phyloP scores from a whole-genome alignment of 1,284 basidiomycete species.

The Ustilago bromivora region DNA sequence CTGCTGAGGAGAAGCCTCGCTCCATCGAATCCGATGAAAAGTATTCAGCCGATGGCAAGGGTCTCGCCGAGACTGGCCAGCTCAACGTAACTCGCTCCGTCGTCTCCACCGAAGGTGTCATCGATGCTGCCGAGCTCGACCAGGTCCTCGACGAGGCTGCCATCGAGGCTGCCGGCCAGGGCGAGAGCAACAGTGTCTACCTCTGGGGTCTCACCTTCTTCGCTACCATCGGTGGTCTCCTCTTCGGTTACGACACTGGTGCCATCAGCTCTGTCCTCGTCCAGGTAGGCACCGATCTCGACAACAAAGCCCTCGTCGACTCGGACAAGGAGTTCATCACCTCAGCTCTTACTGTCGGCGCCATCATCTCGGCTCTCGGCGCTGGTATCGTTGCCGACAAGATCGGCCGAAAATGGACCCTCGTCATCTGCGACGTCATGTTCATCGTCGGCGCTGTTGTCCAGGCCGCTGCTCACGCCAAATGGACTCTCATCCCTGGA shows the following conservation, averaged over 20 bases:
- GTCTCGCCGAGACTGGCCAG: constrained; percentile 4
- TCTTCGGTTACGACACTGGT: constrained; percentile 58
- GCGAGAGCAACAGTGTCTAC: constrained; percentile 44
- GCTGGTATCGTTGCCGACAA: constrained; percentile 67
- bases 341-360: constrained; percentile 51
- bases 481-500: constrained; percentile 69
- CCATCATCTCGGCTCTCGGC: constrained; percentile 63
- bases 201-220: constrained; percentile 53
- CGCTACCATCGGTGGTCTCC: constrained; percentile 43
- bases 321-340: constrained; percentile 57
- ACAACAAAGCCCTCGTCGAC: constrained; percentile 32
- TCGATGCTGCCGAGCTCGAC: constrained; percentile 39
- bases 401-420: constrained; percentile 70
- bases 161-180: constrained; percentile 56
- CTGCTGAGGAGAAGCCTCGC: constrained; percentile 25
- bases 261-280: constrained; percentile 43
- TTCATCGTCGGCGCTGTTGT: constrained; percentile 69
- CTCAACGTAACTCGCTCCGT: constrained; percentile 40
- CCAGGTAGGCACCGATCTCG: constrained; percentile 45
- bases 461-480: constrained; percentile 67
- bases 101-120: constrained; percentile 43
- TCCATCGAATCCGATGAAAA: constrained; percentile 33
- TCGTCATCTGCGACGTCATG: constrained; percentile 60
- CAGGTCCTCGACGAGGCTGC: constrained; percentile 54
- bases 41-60: constrained; percentile 26